Conservation (phyloP, 768 basidiomycete genomes). For the Pleurotus citrinopileatus region DNA sequence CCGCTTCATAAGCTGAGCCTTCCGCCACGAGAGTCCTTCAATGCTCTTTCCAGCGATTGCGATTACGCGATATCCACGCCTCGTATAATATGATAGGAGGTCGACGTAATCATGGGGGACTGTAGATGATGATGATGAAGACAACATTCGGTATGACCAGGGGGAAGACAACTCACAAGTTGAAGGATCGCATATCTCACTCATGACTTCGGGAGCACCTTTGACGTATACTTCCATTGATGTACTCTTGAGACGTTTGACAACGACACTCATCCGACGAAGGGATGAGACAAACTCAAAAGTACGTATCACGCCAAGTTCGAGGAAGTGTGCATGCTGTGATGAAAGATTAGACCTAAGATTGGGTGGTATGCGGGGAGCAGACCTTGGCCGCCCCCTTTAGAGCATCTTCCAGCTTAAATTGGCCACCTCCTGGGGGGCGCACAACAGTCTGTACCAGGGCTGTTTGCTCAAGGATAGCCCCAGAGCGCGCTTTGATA, state of each 20-base stretch:
- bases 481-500: slow-evolving; percentile 60
- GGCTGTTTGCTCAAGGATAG: slow-evolving; percentile 71
- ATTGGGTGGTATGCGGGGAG: not conserved
- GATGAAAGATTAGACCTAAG: not conserved
- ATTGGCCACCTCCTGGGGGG: slow-evolving; percentile 90
- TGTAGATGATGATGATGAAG: slow-evolving; percentile 26
- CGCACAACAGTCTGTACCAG: slow-evolving; percentile 96
- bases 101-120: slow-evolving; percentile 98
- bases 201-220: slow-evolving; percentile 99
- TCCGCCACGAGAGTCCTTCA: slow-evolving; percentile 93
- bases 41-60: slow-evolving; percentile 97
- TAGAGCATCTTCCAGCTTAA: slow-evolving; percentile 90
- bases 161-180: slow-evolving; percentile 62
- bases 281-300: slow-evolving; percentile 96
- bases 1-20: slow-evolving; percentile 96
- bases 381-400: slow-evolving; percentile 77
- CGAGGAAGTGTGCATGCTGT: slow-evolving; percentile 95
- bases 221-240: slow-evolving; percentile 99
- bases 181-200: slow-evolving; percentile 86
- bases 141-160: not conserved
- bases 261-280: slow-evolving; percentile 96
- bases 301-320: slow-evolving; percentile 92
- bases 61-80: slow-evolving; percentile 95
- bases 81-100: slow-evolving; percentile 93
- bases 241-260: slow-evolving; percentile 88